These are phyloP conservation scores for Asterophora parasitica DNA, from an alignment of 768 basidiomycete genomes.

Conservation along the genomic window DNA sequence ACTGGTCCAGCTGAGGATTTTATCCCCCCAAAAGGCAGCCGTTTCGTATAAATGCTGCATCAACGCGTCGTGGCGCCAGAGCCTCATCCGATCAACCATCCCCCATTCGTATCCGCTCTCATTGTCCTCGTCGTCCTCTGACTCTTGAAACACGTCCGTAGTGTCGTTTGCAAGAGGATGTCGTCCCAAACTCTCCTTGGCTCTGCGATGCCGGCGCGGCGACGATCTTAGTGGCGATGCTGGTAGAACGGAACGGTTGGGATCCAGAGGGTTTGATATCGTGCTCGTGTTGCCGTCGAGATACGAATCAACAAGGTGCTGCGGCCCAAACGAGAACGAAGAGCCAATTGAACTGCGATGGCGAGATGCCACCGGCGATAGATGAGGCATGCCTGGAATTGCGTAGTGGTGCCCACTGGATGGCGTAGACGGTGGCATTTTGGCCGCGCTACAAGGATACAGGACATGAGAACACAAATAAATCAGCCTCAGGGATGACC, in stretches of 20 bases:
- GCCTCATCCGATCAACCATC: conserved; percentile 90
- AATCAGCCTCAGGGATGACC: too few species aligned
- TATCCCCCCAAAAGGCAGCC: conserved; percentile 98
- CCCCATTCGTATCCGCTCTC: conserved; percentile 69
- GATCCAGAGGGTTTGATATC: conserved; percentile 61
- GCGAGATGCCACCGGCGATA: conserved; percentile 55
- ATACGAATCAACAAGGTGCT: conserved; percentile 68
- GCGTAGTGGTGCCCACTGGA: conserved; percentile 33
- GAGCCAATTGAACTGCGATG: conserved; percentile 68
- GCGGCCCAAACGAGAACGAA: conserved; percentile 81
- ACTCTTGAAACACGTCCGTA: conserved; percentile 70
- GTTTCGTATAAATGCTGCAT: conserved; percentile 98
- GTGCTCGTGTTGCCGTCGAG: conserved; percentile 61
- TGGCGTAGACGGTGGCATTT: conserved; percentile 47
- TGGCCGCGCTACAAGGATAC: neutral
- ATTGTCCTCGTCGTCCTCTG: conserved; percentile 55
- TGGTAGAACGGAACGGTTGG: conserved; percentile 73
- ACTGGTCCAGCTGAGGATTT: conserved; percentile 96
- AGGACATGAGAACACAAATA: too few species aligned
- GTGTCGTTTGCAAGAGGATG: conserved; percentile 68
- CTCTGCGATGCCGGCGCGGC: conserved; percentile 49
- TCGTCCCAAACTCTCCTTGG: conserved; percentile 46
- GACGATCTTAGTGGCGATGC: conserved; percentile 70
- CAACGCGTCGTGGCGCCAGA: conserved; percentile 96
- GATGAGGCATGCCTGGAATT: conserved; percentile 43